Conservation (phyloP, 2,329 filamentous ascomycete species). For the Ophiostoma sp. region DNA sequence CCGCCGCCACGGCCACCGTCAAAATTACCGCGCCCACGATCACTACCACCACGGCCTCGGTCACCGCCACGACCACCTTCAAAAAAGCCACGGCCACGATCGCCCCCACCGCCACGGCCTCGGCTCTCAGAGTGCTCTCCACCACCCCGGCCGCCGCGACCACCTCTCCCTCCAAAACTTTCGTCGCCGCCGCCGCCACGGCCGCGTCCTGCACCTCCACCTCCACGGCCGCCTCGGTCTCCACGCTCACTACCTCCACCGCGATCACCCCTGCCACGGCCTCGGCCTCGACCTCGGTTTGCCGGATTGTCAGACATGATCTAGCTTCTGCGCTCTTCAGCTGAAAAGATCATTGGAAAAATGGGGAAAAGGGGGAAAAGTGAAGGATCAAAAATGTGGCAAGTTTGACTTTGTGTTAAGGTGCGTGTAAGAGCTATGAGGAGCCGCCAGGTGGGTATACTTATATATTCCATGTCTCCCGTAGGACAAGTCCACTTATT, state of each 20-base stretch:
- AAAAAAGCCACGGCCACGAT: not conserved
- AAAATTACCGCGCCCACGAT: conserved; percentile 17
- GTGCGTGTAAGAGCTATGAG: not conserved
- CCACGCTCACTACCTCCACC: not conserved
- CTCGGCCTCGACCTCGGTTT: conserved; percentile 18
- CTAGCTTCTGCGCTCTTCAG: not conserved
- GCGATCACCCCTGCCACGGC: not conserved
- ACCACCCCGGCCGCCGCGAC: not conserved
- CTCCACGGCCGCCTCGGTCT: not conserved
- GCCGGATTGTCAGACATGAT: conserved; percentile 16
- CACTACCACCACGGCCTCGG: conserved; percentile 22
- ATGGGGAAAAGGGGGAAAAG: not conserved
- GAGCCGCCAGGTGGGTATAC: not conserved
- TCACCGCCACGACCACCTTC: conserved; percentile 17
- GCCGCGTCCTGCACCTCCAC: not conserved
- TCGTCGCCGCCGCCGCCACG: not conserved
- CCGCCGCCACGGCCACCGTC: conserved; percentile 23
- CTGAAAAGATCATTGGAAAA: not conserved
- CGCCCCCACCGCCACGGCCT: not conserved
- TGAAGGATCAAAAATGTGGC: not conserved
- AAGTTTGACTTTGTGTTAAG: not conserved
- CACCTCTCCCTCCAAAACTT: not conserved
- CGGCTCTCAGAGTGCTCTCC: not conserved
- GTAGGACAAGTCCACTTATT: not conserved
- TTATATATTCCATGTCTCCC: not conserved